Evolutionary conservation across 257 asterid genomes (phyloP).

Genomic region (Jasminum sambac): DNA sequence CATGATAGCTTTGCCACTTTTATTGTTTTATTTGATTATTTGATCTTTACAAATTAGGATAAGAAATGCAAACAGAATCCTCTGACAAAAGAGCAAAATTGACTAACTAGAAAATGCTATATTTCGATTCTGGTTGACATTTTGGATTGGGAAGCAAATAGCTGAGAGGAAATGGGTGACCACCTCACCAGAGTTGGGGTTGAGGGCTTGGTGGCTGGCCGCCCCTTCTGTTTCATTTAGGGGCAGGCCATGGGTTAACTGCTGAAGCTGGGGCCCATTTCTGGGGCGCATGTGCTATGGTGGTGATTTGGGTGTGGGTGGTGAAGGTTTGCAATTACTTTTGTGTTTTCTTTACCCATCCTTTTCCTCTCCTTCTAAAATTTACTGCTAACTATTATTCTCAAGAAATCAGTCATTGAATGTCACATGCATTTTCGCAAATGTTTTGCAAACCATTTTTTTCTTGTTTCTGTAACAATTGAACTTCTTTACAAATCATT

Average conservation of each 20-base stretch:
- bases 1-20: conserved; percentile 21
- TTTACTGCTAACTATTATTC: neutral
- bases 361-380: neutral
- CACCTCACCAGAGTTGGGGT: too few relatives aligned
- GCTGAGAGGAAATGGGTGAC: neutral
- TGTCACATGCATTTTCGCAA: neutral
- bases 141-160: neutral
- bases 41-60: neutral
- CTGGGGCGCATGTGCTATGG: neutral
- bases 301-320: neutral
- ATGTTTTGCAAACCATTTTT: too few relatives aligned
- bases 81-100: neutral
- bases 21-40: neutral
- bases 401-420: neutral
- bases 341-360: neutral
- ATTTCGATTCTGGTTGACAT: neutral
- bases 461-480: too few relatives aligned
- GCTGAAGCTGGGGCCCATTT: neutral
- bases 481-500: too few relatives aligned
- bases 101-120: neutral
- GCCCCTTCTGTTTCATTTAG: neutral
- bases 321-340: neutral
- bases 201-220: neutral
- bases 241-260: neutral
- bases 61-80: neutral